Evolutionary conservation across 768 basidiomycete species (phyloP).

Genomic region (Leucosporidium scottii): DNA sequence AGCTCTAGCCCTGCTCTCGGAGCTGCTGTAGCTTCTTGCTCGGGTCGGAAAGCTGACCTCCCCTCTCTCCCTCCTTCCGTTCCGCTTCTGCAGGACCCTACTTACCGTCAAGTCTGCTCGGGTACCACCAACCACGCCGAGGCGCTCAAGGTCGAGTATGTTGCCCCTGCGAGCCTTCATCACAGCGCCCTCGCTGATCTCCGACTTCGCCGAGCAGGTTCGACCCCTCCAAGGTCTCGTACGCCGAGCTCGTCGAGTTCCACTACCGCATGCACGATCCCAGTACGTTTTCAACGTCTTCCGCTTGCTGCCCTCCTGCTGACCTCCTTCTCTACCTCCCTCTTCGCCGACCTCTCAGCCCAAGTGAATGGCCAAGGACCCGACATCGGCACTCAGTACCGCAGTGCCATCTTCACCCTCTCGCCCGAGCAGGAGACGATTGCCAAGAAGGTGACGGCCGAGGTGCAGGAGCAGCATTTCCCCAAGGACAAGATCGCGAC

Average conservation of each 20-base stretch:
- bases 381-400: conserved; percentile 60
- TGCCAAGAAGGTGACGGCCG: conserved; percentile 68
- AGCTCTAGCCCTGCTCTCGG: background rate
- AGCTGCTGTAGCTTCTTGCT: background rate
- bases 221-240: conserved; percentile 66
- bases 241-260: conserved; percentile 65
- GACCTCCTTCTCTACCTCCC: background rate
- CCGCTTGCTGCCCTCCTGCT: background rate
- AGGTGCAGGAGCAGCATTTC: conserved; percentile 78
- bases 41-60: too few relatives aligned
- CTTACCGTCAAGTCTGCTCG: conserved; percentile 67
- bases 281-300: conserved; percentile 42
- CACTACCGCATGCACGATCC: conserved; percentile 72
- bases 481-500: conserved; percentile 70
- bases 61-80: too few relatives aligned
- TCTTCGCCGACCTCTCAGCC: background rate
- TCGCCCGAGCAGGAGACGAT: conserved; percentile 62
- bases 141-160: conserved; percentile 72
- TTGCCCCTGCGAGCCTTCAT: background rate
- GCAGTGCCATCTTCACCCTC: conserved; percentile 81
- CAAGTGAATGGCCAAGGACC: conserved; percentile 35
- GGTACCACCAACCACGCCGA: conserved; percentile 85
- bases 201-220: conserved; percentile 7
- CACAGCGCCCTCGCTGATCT: background rate
- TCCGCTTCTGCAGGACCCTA: conserved; percentile 44